Evolutionary conservation across 208 protist genomes (phyloP).

Genomic region (Herpetomonas tarakana): DNA sequence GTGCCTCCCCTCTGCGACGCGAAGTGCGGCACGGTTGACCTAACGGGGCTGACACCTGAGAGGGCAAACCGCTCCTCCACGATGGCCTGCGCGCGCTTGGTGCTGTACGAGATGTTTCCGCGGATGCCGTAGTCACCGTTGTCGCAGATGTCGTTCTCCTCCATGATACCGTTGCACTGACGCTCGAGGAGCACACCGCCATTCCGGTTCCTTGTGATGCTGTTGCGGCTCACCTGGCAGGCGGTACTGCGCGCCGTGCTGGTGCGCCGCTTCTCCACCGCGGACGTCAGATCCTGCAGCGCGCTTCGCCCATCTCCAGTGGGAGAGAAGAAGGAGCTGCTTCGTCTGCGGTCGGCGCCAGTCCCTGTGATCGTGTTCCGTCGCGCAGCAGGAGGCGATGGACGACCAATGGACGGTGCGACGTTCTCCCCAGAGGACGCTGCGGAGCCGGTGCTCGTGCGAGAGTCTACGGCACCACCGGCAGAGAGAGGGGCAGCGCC

Average conservation of each 20-base stretch:
- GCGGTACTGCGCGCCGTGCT: constrained; percentile 12
- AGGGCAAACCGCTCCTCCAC: constrained; percentile 10
- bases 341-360: background rate
- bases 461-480: background rate
- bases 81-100: constrained; percentile 25
- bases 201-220: constrained; percentile 53
- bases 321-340: constrained; percentile 1
- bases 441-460: background rate
- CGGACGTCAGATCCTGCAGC: constrained; percentile 17
- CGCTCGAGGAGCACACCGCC: constrained; percentile 70
- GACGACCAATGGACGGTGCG: background rate
- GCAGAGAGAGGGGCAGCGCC: constrained; percentile 1
- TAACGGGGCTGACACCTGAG: background rate
- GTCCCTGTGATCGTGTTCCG: background rate
- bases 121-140: constrained; percentile 71
- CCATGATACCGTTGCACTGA: constrained; percentile 33
- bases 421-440: background rate
- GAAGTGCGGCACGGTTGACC: background rate
- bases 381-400: no score
- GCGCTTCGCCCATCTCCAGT: constrained; percentile 11
- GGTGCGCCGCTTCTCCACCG: constrained; percentile 18
- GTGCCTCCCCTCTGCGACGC: background rate
- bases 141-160: constrained; percentile 68
- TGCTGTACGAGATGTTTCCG: constrained; percentile 47
- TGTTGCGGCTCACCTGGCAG: constrained; percentile 45